Evolutionary conservation across 345 rosid genomes (phyloP), one percentile per base, ranked within the genome.

Genomic region (Bruguiera sexangula): DNA sequence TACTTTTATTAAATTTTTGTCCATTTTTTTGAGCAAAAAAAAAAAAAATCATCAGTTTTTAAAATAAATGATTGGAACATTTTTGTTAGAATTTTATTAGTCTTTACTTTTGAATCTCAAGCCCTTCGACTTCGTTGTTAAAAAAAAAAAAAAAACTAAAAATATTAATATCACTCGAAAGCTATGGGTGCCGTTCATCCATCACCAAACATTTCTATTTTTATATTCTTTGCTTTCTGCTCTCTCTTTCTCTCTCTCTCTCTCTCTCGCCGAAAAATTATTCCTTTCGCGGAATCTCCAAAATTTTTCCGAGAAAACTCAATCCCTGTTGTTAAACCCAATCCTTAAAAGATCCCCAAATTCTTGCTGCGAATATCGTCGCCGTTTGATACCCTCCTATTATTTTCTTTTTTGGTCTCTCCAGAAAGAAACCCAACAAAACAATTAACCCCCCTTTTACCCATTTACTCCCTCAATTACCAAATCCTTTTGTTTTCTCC

Each of bases 281-380:
- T 59, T 43, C 61, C 43, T 53, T 73, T 63, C 70, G 6, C 61
- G 67, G 70, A 75, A 59, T 76, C 71, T 70, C 39, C 31, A 64
- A 60, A 43, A 73, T 9, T 77, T 81, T 68, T 74, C 69, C 70
- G 59, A 52, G 62, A 73, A 76, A 79, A 63, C 66, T 56, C 72
- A 26, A 29, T 63, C 55, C 63, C 27, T 67, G 76, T 73, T 72
- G 60, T 73, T 73, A 66, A 73, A 73, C 75, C 80, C 36, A 53
- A 51, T 37, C 76, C 67, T 54, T 43, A 10, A 73, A 39, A 62
- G n/a, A 46, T 63, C 71, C 77, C 76, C 62, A 52, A 69, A 73
- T 80, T 74, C 62, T 60, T 73, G 76, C 81, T 81, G 54, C 65
- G 32, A 66, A 22, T 57, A 69, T 67, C 63, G 79, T 62, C 52